Base-by-base conservation (phyloP, 176 grass and related monocot genomes). In the Lolium rigidum region DNA sequence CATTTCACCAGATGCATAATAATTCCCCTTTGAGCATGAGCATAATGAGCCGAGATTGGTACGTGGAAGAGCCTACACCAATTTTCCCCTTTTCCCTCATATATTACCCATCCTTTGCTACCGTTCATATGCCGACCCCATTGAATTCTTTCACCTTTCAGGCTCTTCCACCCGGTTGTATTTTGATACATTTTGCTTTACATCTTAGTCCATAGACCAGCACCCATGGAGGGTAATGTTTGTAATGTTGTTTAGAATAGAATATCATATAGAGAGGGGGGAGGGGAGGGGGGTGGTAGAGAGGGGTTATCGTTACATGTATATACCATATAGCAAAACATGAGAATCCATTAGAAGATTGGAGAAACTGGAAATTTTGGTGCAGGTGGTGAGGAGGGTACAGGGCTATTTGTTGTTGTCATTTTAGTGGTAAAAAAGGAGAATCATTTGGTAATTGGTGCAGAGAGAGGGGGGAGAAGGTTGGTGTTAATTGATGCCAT, bases 181-280 rank as follows among this genome's bases (percentile, higher is more conserved):
- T 82, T 64, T 81, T 48, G 72, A 82, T 88, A 95, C 88, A 68
- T 81, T 74, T 90, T 86, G 66, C 70, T 86, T 87, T 83, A 79
- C 70, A 60, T 66, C 43, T 52, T 88, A 86, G 66, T 87, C 70
- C 90, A 76, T 80, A 90, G 81, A 71, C 88, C 88, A 88, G 58
- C 68, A 72, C 76, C 90, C 77, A 85, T 85, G 77, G 82, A 89
- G 46, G 70, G 81, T 60, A 91, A 84, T 88, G 69, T 84, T 80
- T 91, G 79, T 87, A 94, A 88, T 85, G 78, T 84, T 85, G 66
- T 92, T 71, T 92, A 92, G 90, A 78, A 84, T 93, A 90, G 78
- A 47, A 88, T 84, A 74, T 57, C 63, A 81, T 82, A 87, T 86
- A 60, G 80, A 54, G 77, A 78, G 28, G 60, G 11, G 52, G 55